Percentiles rank a stretch among this genome's conserved stretches.
These are phyloP conservation scores for Salix purpurea DNA, from an alignment of 345 rosid species.

Conservation along the genomic window DNA sequence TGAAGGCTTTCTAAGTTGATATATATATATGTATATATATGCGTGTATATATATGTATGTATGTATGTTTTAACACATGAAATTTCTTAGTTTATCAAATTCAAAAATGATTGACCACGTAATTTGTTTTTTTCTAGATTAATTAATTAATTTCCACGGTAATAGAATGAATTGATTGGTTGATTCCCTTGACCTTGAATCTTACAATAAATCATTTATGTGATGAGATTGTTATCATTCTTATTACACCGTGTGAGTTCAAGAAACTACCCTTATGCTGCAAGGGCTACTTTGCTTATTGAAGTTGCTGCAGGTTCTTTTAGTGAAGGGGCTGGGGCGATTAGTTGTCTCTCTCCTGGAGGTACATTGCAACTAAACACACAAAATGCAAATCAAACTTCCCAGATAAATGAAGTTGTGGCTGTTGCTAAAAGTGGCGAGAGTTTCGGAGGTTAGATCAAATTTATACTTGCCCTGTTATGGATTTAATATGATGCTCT, in stretches of 20 bases:
- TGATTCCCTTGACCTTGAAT: background rate
- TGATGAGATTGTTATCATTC: background rate
- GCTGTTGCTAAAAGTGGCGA: slow-evolving; percentile 2
- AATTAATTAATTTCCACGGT: too few relatives aligned
- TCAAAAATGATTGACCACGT: too few relatives aligned
- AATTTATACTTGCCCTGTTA: background rate
- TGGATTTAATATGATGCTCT: background rate
- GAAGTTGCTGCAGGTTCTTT: slow-evolving; percentile 21
- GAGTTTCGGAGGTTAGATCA: background rate
- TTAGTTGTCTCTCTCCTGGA: background rate
- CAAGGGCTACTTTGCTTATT: background rate
- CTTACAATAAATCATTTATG: background rate
- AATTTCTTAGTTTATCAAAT: too few relatives aligned
- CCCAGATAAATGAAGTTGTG: slow-evolving; percentile 7
- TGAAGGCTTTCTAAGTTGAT: too few relatives aligned
- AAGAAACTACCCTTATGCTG: background rate
- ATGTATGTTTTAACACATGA: too few relatives aligned
- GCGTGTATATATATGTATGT: too few relatives aligned
- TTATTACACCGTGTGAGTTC: background rate
- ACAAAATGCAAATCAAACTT: background rate
- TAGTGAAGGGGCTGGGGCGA: background rate
- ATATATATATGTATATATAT: too few relatives aligned
- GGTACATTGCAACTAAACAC: background rate
- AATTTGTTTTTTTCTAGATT: too few relatives aligned
- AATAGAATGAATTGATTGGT: background rate